Base-by-base conservation (phyloP, 805 yeast genomes). In the Saturnispora sanitii region DNA sequence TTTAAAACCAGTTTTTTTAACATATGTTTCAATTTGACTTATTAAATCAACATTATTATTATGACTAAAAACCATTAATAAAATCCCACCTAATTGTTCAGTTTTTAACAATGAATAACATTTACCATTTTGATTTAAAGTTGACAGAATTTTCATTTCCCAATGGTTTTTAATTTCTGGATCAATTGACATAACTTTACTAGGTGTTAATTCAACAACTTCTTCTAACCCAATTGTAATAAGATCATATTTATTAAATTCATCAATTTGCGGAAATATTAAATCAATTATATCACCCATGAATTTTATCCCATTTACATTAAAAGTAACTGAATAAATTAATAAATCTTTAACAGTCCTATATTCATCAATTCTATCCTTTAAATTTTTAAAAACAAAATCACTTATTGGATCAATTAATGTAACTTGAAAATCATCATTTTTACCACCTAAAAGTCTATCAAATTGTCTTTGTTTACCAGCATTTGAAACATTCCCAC, bases 1-100 rank as follows among this genome's bases (percentile, higher is more conserved):
- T 25, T 95, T 94, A 38, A 90, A 70, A 0, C 98, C 98, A 0
- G 97, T 88, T 53, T 90, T 90, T 50, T 85, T 88, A 29, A 78
- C 73, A 27, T 81, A 72, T 1, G 88, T 78, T 50, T 78, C 82
- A 21, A 87, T 67, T 37, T 75, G 71, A 32, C 74, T 68, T 26
- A 87, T 70, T 37, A 70, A 65, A 9, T 67, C 62, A 4, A 72
- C 53, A 42, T 75, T 72, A 1, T 66, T 57, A 32, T 73, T 74
- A 45, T 74, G 75, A 4, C 79, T 73, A 56, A 79, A 88, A 18
- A 92, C 62, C 45, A 87, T 64, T 33, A 82, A 56, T 18, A 84
- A 73, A 13, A 90, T 68, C 1, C 97, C 97, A 16, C 96, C 96
- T 44, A 90, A 61, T 52, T 86, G 94, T 45, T 80, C 85, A 28